Percentiles rank a stretch among this genome's conserved stretches.
Evolutionary conservation across 2,329 filamentous ascomycete species (phyloP).

Genomic region (Colletotrichum sp.): DNA sequence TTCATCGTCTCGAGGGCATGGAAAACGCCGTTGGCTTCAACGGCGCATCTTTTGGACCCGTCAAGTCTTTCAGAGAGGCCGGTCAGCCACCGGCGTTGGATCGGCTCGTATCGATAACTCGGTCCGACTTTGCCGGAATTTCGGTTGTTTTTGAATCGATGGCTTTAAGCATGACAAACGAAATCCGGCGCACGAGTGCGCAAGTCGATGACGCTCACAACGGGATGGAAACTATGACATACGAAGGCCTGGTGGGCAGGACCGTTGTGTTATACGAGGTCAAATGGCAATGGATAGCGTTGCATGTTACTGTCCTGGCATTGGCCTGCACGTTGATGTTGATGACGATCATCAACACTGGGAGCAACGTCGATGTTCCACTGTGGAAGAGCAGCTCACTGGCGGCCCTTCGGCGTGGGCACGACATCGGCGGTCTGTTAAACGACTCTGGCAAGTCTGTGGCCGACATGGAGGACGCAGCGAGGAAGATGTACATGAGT

Average conservation of each 20-base stretch:
- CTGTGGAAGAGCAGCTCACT: slow-evolving; percentile 14
- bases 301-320: neutral
- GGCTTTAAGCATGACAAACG: neutral
- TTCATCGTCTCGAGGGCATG: neutral
- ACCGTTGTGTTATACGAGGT: neutral
- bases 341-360: neutral
- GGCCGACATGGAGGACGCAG: slow-evolving; percentile 14
- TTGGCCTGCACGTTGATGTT: neutral
- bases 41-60: neutral
- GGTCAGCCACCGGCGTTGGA: neutral
- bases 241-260: neutral
- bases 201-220: neutral
- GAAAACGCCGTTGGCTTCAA: neutral
- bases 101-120: neutral
- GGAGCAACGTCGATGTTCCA: neutral
- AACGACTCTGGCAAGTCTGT: neutral
- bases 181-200: neutral
- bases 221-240: neutral
- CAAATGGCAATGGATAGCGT: slow-evolving; percentile 2
- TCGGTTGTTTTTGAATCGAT: neutral
- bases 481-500: neutral
- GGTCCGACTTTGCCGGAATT: neutral
- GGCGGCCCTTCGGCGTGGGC: neutral
- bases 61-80: too few species aligned
- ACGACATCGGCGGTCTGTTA: neutral